phyloP scores from a whole-genome alignment of 495 filamentous ascomycete genomes.

The Penicillium tannophilum region DNA sequence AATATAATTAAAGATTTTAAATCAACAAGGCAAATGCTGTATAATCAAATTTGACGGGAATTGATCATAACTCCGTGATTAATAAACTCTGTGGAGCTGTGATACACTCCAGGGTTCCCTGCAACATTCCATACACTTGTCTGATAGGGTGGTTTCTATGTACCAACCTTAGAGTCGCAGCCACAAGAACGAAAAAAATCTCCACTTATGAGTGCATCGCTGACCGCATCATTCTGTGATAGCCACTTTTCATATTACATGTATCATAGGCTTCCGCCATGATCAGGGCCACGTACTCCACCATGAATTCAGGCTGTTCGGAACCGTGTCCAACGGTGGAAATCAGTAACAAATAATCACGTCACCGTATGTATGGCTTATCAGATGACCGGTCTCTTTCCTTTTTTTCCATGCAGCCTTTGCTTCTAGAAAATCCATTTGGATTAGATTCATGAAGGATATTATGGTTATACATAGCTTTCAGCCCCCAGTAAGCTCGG shows the following conservation, averaged over 20 bases:
- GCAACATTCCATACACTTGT: not conserved
- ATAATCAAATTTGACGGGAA: too few relatives aligned
- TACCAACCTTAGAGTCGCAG: constrained; percentile 2
- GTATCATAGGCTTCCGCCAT: not conserved
- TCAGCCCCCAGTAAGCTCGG: constrained; percentile 1
- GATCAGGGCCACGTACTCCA: constrained; percentile 9
- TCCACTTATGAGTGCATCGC: not conserved
- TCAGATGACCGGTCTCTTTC: constrained; percentile 14
- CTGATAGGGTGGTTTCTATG: not conserved
- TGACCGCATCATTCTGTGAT: constrained; percentile 3
- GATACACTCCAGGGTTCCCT: constrained; percentile 2
- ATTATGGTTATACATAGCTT: not conserved
- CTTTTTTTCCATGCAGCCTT: not conserved
- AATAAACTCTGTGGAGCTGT: constrained; percentile 7
- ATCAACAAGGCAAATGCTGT: too few relatives aligned
- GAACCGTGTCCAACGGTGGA: not conserved
- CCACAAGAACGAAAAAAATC: not conserved
- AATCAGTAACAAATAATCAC: not conserved
- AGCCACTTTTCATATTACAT: not conserved
- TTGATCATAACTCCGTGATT: not conserved
- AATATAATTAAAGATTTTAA: too few relatives aligned
- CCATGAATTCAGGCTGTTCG: constrained; percentile 16
- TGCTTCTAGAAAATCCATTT: constrained; percentile 1
- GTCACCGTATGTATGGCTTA: constrained; percentile 12
- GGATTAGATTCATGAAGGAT: not conserved